Conservation (phyloP, 768 basidiomycete species). For the Cytidiella melzeri region DNA sequence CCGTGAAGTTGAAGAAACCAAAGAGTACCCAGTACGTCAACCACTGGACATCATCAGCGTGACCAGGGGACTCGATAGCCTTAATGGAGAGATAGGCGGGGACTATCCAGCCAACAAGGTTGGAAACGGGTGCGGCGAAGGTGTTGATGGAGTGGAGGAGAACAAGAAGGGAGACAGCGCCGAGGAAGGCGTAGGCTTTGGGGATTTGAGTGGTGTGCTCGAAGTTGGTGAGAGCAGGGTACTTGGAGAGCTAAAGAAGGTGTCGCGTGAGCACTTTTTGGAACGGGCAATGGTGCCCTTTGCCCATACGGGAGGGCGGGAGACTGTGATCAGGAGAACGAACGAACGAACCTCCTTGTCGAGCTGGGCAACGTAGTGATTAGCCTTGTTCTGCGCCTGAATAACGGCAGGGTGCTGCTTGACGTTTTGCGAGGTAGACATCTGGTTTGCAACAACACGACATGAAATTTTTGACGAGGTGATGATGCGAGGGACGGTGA, state of each 20-base stretch:
- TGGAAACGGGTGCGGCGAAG: conserved; percentile 87
- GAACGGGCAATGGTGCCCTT: neutral
- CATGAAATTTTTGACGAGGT: neutral
- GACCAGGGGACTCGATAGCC: conserved; percentile 82
- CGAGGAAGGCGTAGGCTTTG: conserved; percentile 85
- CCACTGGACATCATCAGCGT: conserved; percentile 90
- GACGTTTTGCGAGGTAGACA: conserved; percentile 79
- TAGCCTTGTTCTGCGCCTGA: conserved; percentile 79
- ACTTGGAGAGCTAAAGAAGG: conserved; percentile 64
- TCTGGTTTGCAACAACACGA: conserved; percentile 28
- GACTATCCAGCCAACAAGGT: conserved; percentile 90
- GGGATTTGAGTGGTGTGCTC: conserved; percentile 91
- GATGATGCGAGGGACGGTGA: neutral
- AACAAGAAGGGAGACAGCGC: conserved; percentile 56
- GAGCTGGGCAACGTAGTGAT: conserved; percentile 79
- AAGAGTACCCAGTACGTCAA: conserved; percentile 97
- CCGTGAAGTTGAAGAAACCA: conserved; percentile 89
- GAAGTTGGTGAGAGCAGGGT: conserved; percentile 74
- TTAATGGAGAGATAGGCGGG: conserved; percentile 95
- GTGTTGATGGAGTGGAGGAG: conserved; percentile 84
- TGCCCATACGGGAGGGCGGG: neutral
- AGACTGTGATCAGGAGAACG: neutral
- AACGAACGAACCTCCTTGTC: conserved; percentile 83
- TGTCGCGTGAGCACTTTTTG: conserved; percentile 15
- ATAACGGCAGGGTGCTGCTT: conserved; percentile 84